Evolutionary conservation across 495 filamentous ascomycete genomes (phyloP).

Genomic region (Aspergillus heteromorphus): DNA sequence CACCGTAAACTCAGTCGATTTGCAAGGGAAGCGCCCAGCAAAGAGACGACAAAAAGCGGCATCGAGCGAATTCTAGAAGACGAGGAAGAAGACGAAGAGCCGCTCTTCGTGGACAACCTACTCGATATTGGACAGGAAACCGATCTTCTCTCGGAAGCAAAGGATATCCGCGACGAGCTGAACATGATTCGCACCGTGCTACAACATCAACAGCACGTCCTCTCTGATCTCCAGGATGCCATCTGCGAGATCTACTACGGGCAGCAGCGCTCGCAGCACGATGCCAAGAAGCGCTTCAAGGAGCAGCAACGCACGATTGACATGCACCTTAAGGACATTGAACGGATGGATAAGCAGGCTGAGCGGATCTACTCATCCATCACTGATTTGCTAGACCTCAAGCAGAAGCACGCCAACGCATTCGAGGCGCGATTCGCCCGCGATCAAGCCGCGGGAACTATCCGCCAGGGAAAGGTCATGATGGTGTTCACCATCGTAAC

Average conservation of each 20-base stretch:
- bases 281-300: conserved; percentile 53
- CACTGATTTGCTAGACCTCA: conserved; percentile 55
- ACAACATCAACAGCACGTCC: conserved; percentile 52
- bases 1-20: conserved; percentile 48
- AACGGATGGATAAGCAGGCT: conserved; percentile 64
- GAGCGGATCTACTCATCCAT: conserved; percentile 58
- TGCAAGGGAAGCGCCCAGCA: conserved; percentile 30
- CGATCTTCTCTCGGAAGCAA: conserved; percentile 58
- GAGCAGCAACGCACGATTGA: conserved; percentile 60
- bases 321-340: conserved; percentile 57
- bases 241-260: conserved; percentile 46
- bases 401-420: conserved; percentile 67
- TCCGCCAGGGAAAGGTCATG: conserved; percentile 64
- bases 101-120: conserved; percentile 58
- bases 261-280: conserved; percentile 39
- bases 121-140: conserved; percentile 66
- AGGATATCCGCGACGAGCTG: conserved; percentile 70
- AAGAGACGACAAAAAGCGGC: background rate
- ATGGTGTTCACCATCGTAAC: conserved; percentile 74
- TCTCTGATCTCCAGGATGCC: conserved; percentile 50
- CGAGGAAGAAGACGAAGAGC: conserved; percentile 26
- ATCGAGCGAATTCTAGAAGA: conserved; percentile 18
- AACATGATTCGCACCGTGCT: conserved; percentile 63
- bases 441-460: conserved; percentile 60
- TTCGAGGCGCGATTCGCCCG: conserved; percentile 65